Evolutionary conservation across 2,329 filamentous ascomycete genomes (phyloP), one percentile per base, ranked within the genome.

Genomic region (Apiospora koreana): DNA sequence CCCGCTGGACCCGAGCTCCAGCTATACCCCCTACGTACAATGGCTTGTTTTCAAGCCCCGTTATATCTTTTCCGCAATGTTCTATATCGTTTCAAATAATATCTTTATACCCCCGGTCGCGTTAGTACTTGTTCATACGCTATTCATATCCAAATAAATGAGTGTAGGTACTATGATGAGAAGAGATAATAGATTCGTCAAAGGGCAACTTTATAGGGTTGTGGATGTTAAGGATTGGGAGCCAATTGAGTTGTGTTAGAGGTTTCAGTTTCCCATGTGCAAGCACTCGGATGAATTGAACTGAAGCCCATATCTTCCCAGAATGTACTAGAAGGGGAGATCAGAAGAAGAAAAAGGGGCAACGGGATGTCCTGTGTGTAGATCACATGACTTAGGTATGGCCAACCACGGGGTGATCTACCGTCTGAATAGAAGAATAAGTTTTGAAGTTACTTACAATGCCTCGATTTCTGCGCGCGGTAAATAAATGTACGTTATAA

Each of bases 11-110:
- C 35, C 54, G 28, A 31, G 54, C 54, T 38, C 28, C 28, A 62
- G 54, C 18, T 62, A n/a, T 43, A 14, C 18, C 38, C 28, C 64
- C 12, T 43, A 31, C 25, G 7, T 35, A 9, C 38, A 16, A 9
- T n/a, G 7, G 38, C 41, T 66, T 23, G 41, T 43, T 18, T 12
- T 66, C 64, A 66, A 43, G 73, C 79, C 70, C 78, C 81, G 73
- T 90, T 87, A 83, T 98, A 98, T 79, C 94, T 87, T 83, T 96
- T 92, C 77, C 92, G 91, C 77, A 98, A 83, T 35, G 93, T 90
- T 75, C 95, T 91, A 83, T 98, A 98, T 79, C 93, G 89, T 85
- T 97, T 97, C 77, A 98, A 86, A 83, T 96, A 97, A 82, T 97
- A 97, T 79, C 94, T 97, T 80, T 72, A 76, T 73, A 71, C 72